Base-by-base conservation (phyloP, 176 grass and related monocot genomes). In the Aegilops bicornis region DNA sequence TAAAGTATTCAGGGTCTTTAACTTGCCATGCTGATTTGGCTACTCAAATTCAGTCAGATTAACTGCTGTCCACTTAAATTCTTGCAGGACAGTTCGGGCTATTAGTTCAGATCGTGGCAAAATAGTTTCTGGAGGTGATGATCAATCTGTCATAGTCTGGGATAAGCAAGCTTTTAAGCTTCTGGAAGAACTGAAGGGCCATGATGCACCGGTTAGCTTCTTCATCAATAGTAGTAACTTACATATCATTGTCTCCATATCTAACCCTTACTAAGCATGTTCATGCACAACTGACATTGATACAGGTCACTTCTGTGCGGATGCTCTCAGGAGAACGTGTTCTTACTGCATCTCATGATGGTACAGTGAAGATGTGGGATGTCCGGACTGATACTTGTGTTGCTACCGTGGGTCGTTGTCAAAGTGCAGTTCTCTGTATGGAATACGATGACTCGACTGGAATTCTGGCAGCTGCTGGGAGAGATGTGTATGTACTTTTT, bases 281-380 rank as follows among this genome's bases (percentile, higher is more conserved):
- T 45, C 27, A 60, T 91, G 75, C 24, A 64, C 29, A 78, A 88
- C 32, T 91, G 31, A 65, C 66, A 60, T 52, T 22, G 19, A 66
- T 90, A 74, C 69, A 99, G 97, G 97, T 99, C 69, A 96, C 87
- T 89, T 94, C 90, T 86, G 97, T 96, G 37, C 81, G 97, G 87
- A 99, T 99, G 97, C 92, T 99, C 73, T 99, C 97, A 83, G 97
- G 97, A 73, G 97, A 99, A 82, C 93, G 97, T 30, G 97, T 99
- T 78, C 94, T 99, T 86, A 99, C 92, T 69, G 82, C 91, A 83
- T 86, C 97, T 40, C 94, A 99, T 87, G 97, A 99, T 87, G 97
- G 97, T 71, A 94, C 88, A 25, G 94, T 99, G 22, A 99, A 96
- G 80, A 99, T 99, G 97, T 99, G 97, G 97, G 97, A 99, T 86